These are phyloP conservation scores for Mucor irregularis DNA, from an alignment of 371 early-diverging fungal species.

Conservation along the genomic window DNA sequence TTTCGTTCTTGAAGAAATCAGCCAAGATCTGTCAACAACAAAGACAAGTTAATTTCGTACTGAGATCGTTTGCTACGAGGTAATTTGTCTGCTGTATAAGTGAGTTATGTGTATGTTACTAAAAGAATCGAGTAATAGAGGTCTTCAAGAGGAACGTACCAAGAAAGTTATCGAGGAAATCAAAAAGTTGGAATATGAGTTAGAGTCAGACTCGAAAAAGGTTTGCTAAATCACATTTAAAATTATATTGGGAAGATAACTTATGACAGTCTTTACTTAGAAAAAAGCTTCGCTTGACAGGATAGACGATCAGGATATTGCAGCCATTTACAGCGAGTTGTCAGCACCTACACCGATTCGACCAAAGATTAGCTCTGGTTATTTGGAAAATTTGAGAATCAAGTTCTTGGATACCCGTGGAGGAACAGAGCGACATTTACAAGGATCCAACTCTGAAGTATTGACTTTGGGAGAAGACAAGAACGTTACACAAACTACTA, in stretches of 20 bases:
- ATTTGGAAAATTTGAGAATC: slow-evolving; percentile 43
- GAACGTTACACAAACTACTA: not conserved
- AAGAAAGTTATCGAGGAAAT: slow-evolving; percentile 35
- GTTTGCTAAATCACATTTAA: slow-evolving; percentile 8
- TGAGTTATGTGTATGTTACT: too few species aligned
- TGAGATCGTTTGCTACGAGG: slow-evolving; percentile 12
- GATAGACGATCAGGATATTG: slow-evolving; percentile 28
- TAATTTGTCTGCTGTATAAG: too few species aligned
- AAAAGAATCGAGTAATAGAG: not conserved
- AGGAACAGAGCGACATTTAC: not conserved
- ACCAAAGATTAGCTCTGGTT: slow-evolving; percentile 49
- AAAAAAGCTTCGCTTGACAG: slow-evolving; percentile 12
- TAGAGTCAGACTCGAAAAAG: slow-evolving; percentile 23
- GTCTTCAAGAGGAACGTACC: slow-evolving; percentile 27
- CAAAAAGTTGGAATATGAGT: slow-evolving; percentile 28
- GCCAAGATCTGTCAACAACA: not conserved
- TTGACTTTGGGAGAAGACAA: too few species aligned
- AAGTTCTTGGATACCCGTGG: slow-evolving; percentile 50
- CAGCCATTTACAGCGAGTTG: slow-evolving; percentile 33
- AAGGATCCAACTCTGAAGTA: not conserved
- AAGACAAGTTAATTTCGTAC: not conserved
- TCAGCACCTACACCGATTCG: slow-evolving; percentile 24
- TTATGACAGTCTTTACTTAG: not conserved
- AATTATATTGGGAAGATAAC: not conserved
- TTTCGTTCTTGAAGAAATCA: too few species aligned